Evolutionary conservation across 768 basidiomycete species (phyloP), one percentile per base, ranked within the genome.

Genomic region (Mycena rebaudengoi): DNA sequence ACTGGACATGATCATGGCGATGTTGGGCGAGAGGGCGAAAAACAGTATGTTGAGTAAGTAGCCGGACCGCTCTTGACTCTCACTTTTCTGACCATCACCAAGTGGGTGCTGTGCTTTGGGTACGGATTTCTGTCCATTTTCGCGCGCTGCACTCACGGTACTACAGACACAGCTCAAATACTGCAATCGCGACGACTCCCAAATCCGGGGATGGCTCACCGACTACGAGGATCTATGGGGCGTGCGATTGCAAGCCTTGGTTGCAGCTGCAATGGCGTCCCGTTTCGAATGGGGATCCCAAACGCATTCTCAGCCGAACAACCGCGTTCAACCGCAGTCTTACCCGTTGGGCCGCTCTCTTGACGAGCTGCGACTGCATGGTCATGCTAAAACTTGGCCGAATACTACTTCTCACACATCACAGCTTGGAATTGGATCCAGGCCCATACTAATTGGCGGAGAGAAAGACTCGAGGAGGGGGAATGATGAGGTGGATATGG

Each of bases 221-320:
- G 86, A 89, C 41, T 90, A 90, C 56, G 87, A 89, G 70, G 88
- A 88, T 60, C 73, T 84, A 20, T 90, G 86, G 85, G 91, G 91
- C 21, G 85, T 88, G 56, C 82, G 82, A 59, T 82, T 88, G 26
- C 77, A 79, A 26, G 87, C 88, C 58, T 77, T 79, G 57, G 81
- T 75, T 35, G 78, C 79, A 78, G 74, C 75, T 75, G 21, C 70
- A 76, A 43, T 77, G 74, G 45, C 74, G 30, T 59, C 46, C 49
- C 53, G 46, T 40, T 23, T 28, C 12, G 62, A 57, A 18, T 20
- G 62, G 43, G 32, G 48, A 16, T 65, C 69, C 29, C 60, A 59
- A 26, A 63, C 68, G 40, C 61, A 58, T 20, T 66, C 67, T n/a
- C 66, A 64, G 18, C 32, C 67, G 23, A 72, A 62, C 68, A 26